A percentile compares a stretch with the other conserved stretches of the same genome.
Conservation (phyloP, 768 basidiomycete species). For the Rhizopogon vulgaris region DNA sequence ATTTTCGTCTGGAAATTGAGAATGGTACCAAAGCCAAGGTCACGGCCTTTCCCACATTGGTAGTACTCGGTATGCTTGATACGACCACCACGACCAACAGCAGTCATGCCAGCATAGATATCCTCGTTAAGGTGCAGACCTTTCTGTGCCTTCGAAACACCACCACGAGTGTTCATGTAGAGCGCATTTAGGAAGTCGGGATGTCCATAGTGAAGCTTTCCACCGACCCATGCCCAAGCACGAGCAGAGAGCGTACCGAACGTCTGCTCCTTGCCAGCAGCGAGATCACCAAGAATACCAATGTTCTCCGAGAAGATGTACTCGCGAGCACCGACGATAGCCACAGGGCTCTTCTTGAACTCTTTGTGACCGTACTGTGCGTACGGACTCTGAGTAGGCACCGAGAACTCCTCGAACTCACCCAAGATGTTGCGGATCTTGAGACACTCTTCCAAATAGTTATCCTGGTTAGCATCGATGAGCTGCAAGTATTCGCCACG, state of each 20-base stretch:
- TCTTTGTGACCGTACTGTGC: constrained; percentile 85
- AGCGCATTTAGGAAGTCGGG: constrained; percentile 98
- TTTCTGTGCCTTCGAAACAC: constrained; percentile 98
- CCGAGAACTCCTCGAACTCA: constrained; percentile 91
- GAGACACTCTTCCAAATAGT: constrained; percentile 98
- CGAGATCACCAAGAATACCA: constrained; percentile 96
- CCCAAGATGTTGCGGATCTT: constrained; percentile 98
- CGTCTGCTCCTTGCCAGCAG: constrained; percentile 98
- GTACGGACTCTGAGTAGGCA: constrained; percentile 87
- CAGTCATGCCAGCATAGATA: constrained; percentile 99
- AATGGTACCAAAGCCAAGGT: constrained; percentile 98
- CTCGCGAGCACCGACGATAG: constrained; percentile 97
- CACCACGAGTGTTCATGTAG: constrained; percentile 98
- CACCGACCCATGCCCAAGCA: constrained; percentile 94
- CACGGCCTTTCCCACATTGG: constrained; percentile 97
- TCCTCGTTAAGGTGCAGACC: constrained; percentile 99
- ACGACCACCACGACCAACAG: constrained; percentile 90
- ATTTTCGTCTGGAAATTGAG: constrained; percentile 99
- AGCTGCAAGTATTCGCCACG: constrained; percentile 99
- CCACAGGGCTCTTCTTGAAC: constrained; percentile 83
- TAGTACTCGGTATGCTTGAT: constrained; percentile 99
- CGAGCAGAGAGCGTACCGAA: constrained; percentile 98
- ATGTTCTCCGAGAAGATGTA: constrained; percentile 99
- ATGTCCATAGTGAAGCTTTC: constrained; percentile 98
- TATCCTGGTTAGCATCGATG: constrained; percentile 99